Conservation (phyloP, 2,329 filamentous ascomycete species). For the Sporothrix dimorphospora region DNA sequence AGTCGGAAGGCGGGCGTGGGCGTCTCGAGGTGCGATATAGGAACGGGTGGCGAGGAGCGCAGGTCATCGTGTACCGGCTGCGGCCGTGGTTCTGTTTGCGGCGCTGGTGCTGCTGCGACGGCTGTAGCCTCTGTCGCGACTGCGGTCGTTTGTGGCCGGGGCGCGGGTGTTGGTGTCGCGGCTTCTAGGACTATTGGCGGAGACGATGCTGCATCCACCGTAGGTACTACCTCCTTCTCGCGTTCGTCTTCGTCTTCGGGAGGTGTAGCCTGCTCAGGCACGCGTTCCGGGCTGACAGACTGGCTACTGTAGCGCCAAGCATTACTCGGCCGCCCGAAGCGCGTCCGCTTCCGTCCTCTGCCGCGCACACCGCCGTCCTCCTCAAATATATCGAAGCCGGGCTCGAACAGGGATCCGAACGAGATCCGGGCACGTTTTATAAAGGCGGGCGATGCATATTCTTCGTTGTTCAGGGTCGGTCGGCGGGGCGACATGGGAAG, state of each 20-base stretch:
- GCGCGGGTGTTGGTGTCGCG: constrained; percentile 25
- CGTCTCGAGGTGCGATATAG: background rate
- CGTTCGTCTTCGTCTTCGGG: background rate
- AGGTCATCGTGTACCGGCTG: background rate
- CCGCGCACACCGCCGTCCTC: constrained; percentile 65
- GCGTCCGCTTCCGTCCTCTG: constrained; percentile 69
- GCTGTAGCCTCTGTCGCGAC: background rate
- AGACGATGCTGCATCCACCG: constrained; percentile 1
- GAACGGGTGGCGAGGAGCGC: background rate
- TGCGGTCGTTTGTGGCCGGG: background rate
- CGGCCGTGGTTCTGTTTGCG: background rate
- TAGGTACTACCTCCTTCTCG: background rate
- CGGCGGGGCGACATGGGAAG: background rate
- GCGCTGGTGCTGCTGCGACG: background rate
- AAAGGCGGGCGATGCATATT: constrained; percentile 80
- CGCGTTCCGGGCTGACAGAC: constrained; percentile 69
- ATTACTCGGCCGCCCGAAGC: constrained; percentile 66
- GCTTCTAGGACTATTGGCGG: background rate
- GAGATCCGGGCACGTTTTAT: constrained; percentile 71
- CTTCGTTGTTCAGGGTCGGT: constrained; percentile 40
- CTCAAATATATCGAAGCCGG: constrained; percentile 69
- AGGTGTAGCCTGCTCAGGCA: constrained; percentile 34
- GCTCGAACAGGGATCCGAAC: constrained; percentile 67
- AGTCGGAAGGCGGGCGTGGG: background rate
- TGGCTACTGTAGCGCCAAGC: constrained; percentile 76